Conservation (phyloP, 139 green algal species). For the Coccomyxa sp. region DNA sequence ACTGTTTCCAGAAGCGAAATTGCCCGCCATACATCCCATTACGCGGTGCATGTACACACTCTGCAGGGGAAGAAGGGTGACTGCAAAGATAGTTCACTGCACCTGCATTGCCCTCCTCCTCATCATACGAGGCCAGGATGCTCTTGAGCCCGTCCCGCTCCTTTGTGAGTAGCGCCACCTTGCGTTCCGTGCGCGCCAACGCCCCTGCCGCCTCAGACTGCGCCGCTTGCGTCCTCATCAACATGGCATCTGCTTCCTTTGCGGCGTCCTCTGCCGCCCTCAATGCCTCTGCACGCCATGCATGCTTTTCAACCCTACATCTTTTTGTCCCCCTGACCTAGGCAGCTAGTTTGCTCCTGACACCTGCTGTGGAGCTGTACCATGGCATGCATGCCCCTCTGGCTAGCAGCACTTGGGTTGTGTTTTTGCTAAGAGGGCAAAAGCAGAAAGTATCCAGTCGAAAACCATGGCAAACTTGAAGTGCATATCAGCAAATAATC, state of each 20-base stretch:
- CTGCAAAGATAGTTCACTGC: neutral
- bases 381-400: neutral
- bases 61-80: neutral
- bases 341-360: neutral
- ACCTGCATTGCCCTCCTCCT: conserved; percentile 21
- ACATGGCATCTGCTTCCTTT: conserved; percentile 10
- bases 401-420: neutral
- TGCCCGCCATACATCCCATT: neutral
- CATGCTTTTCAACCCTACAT: neutral
- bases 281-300: neutral
- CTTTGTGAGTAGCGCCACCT: conserved; percentile 30
- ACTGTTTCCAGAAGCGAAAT: neutral
- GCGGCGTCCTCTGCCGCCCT: conserved; percentile 1
- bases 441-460: neutral
- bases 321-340: neutral
- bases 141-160: conserved; percentile 49
- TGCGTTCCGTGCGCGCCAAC: conserved; percentile 31
- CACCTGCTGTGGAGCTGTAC: neutral
- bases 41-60: neutral
- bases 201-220: conserved; percentile 4
- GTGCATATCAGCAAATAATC: neutral
- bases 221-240: neutral
- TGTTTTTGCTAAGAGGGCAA: neutral
- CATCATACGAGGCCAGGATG: conserved; percentile 48
- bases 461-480: neutral